phyloP scores from a whole-genome alignment of 768 basidiomycete genomes.

The Leccinum pellstonianum region DNA sequence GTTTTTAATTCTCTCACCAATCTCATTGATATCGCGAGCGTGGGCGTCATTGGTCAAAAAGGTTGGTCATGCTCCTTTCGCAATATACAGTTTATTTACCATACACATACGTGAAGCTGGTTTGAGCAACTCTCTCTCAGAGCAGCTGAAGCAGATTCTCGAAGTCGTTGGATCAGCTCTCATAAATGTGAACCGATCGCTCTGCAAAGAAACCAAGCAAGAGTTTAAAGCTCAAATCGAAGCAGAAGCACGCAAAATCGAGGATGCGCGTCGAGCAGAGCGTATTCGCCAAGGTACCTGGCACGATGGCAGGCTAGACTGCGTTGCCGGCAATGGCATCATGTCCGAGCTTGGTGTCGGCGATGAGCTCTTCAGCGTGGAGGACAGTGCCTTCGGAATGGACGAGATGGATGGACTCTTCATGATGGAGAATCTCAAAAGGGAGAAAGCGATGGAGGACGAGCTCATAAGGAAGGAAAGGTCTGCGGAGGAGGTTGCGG shows the following conservation, averaged over 20 bases:
- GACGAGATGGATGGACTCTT: constrained; percentile 6
- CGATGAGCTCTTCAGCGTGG: constrained; percentile 54
- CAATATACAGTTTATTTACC: background rate
- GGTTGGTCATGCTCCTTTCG: constrained; percentile 38
- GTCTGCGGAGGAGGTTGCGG: constrained; percentile 46
- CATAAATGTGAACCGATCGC: constrained; percentile 55
- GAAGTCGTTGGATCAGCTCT: constrained; percentile 74
- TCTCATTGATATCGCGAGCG: constrained; percentile 86
- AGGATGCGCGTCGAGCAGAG: constrained; percentile 40
- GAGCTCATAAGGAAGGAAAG: constrained; percentile 32
- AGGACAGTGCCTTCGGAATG: constrained; percentile 31
- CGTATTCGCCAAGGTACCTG: constrained; percentile 63
- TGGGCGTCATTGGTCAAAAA: constrained; percentile 96
- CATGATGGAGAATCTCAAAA: constrained; percentile 21
- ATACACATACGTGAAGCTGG: constrained; percentile 54
- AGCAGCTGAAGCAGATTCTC: constrained; percentile 84
- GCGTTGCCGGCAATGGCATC: constrained; percentile 79
- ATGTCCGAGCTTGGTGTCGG: constrained; percentile 87
- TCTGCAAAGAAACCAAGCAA: constrained; percentile 43
- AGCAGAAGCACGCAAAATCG: constrained; percentile 36
- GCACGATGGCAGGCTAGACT: constrained; percentile 87
- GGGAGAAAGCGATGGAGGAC: constrained; percentile 32
- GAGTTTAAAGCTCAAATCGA: constrained; percentile 38
- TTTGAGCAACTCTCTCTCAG: constrained; percentile 70
- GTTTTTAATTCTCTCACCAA: constrained; percentile 79